Percentiles rank a stretch among this genome's conserved stretches.
Evolutionary conservation across 2,329 filamentous ascomycete species (phyloP).

Genomic region (Lachnellula cervina): DNA sequence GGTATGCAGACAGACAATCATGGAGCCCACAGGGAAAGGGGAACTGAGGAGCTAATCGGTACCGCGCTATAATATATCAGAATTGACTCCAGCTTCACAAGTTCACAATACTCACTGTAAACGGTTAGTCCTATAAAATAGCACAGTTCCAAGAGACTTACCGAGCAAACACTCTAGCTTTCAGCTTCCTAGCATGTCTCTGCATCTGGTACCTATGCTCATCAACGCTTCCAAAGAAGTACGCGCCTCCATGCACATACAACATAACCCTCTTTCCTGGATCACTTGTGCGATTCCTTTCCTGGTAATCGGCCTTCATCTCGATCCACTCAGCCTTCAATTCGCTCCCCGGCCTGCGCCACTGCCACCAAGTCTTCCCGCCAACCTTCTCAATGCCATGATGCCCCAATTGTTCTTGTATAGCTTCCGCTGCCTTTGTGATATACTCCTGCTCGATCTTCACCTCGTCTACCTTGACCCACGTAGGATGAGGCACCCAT

Average conservation of each 20-base stretch:
- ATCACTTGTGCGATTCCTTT: slow-evolving; percentile 58
- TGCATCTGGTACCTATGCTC: slow-evolving; percentile 99
- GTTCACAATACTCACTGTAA: slow-evolving; percentile 18
- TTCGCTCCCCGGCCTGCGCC: slow-evolving; percentile 62
- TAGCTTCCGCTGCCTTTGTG: slow-evolving; percentile 57
- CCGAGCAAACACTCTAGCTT: slow-evolving; percentile 79
- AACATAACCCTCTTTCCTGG: slow-evolving; percentile 75
- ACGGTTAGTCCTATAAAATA: slow-evolving; percentile 4
- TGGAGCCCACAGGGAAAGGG: slow-evolving; percentile 91
- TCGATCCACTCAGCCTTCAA: slow-evolving; percentile 92
- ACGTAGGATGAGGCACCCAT: slow-evolving; percentile 84
- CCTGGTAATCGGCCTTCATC: slow-evolving; percentile 77
- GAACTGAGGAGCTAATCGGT: slow-evolving; percentile 86
- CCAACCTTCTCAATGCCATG: slow-evolving; percentile 72
- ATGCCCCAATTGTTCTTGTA: slow-evolving; percentile 71
- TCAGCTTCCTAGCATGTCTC: slow-evolving; percentile 87
- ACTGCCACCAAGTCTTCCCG: slow-evolving; percentile 84
- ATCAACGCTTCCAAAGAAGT: slow-evolving; percentile 93
- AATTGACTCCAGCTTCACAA: not conserved
- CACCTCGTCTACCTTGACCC: slow-evolving; percentile 74
- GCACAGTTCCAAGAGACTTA: slow-evolving; percentile 26
- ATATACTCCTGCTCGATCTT: slow-evolving; percentile 61
- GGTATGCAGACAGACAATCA: slow-evolving; percentile 83
- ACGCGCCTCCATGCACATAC: slow-evolving; percentile 90
- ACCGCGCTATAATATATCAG: slow-evolving; percentile 48